Evolutionary conservation across 495 filamentous ascomycete species (phyloP), one percentile per base, ranked within the genome.

Genomic region (Corynascus novoguineensis): DNA sequence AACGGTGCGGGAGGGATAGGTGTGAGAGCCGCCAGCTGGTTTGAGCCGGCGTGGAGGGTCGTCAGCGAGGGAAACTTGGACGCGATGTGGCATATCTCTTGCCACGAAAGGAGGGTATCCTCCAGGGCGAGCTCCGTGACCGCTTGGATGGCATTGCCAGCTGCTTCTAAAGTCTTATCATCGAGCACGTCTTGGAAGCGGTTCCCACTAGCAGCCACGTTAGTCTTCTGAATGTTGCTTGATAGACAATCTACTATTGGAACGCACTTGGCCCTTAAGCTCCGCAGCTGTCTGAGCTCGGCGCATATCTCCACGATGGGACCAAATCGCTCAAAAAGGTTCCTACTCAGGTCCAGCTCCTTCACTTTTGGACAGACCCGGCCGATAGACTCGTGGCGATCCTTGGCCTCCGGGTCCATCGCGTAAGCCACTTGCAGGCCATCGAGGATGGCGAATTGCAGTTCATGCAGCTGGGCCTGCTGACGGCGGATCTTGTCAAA

Each of bases 401-500:
- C 65, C 37, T 52, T 73, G 73, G 12, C 70, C n/a, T n/a, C n/a
- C 62, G 27, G 71, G 64, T 12, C 60, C 44, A 31, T 55, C 51
- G 74, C 71, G 14, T 74, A 71, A 10, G 69, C 73, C 41, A 97
- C 81, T 31, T 75, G 72, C 56, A 87, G 64, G 2, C 86, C 85
- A 73, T 97, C 91, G 5, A 98, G 77, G 15, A 97, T 73, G 38
- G 96, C 86, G 58, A 90, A 83, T 54, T 78, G 83, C 57, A 97
- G 76, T 64, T 92, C 87, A 45, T 84, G 72, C 22, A 97, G 75
- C 67, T 87, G 79, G 2, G 89, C 85, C 52, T 90, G 83, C 71
- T 92, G 81, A 57, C 80, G 80, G 25, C 87, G 78, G 60, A 96
- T 91, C 76, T 96, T 96, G 52, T 95, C 92, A 66, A 97, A 97